Conservation (phyloP, 768 basidiomycete genomes). For the Cantharellus cinnabarinus region DNA sequence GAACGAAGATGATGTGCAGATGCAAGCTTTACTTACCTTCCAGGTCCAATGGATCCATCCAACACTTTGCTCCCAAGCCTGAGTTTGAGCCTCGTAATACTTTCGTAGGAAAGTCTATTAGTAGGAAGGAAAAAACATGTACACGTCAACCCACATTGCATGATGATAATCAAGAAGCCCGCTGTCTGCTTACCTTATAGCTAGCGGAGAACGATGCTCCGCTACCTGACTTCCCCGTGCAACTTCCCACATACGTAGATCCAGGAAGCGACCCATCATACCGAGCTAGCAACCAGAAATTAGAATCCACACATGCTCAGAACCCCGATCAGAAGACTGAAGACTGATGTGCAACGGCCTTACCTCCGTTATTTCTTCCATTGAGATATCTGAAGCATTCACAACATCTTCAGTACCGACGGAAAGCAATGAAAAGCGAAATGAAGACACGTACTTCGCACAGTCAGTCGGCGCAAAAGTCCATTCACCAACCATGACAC, state of each 20-base stretch:
- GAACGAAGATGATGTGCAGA: too few species aligned
- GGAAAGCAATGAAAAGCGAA: not conserved
- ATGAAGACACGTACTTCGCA: not conserved
- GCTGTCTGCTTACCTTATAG: constrained; percentile 26
- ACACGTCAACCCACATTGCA: not conserved
- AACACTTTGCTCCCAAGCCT: constrained; percentile 45
- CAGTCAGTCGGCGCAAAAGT: constrained; percentile 43
- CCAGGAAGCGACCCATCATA: constrained; percentile 48
- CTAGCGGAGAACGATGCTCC: constrained; percentile 34
- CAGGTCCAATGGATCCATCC: constrained; percentile 68
- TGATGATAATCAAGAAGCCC: constrained; percentile 36
- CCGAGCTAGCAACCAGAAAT: constrained; percentile 18
- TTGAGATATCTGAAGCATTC: constrained; percentile 36
- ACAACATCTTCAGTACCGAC: not conserved
- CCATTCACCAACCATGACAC: constrained; percentile 82
- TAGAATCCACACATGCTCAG: not conserved
- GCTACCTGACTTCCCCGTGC: constrained; percentile 45
- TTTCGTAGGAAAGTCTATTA: constrained; percentile 19
- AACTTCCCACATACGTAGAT: constrained; percentile 50
- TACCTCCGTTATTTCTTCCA: constrained; percentile 52
- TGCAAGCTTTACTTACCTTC: constrained; percentile 29
- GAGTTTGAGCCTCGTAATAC: constrained; percentile 67
- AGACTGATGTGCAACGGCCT: not conserved
- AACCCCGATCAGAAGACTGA: not conserved
- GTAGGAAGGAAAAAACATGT: constrained; percentile 6